phyloP scores from a whole-genome alignment of 2,329 filamentous ascomycete genomes.

The Scedosporium boydii region DNA sequence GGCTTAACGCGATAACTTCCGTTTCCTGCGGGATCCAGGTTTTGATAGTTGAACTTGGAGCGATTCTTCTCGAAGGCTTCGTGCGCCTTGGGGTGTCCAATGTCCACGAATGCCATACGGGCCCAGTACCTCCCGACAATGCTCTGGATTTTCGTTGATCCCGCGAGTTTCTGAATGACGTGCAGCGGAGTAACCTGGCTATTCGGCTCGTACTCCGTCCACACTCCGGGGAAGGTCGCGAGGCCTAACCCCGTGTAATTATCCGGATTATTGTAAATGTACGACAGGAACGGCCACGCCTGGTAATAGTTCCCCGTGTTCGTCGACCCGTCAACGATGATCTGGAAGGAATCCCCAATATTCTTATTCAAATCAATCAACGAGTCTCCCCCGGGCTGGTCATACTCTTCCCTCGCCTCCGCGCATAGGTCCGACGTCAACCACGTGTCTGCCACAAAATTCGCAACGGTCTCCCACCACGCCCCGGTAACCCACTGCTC shows the following conservation, averaged over 20 bases:
- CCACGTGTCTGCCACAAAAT: constrained; percentile 39
- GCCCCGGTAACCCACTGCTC: constrained; percentile 34
- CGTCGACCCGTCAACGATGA: constrained; percentile 34
- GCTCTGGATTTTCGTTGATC: constrained; percentile 22
- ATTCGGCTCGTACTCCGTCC: constrained; percentile 29
- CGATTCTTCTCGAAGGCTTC: constrained; percentile 26
- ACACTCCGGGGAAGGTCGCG: constrained; percentile 30
- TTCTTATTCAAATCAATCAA: constrained; percentile 33
- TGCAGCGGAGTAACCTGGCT: constrained; percentile 42
- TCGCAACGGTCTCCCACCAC: constrained; percentile 42
- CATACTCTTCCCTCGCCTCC: constrained; percentile 23
- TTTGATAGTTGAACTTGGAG: constrained; percentile 28
- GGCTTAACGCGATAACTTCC: constrained; percentile 32
- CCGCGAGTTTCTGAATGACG: constrained; percentile 28
- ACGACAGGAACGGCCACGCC: constrained; percentile 40
- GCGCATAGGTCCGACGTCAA: constrained; percentile 34
- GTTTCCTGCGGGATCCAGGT: constrained; percentile 25
- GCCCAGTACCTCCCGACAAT: constrained; percentile 42
- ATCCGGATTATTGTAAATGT: constrained; percentile 38
- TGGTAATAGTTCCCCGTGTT: constrained; percentile 39
- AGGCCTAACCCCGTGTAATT: constrained; percentile 28
- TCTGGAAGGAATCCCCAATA: constrained; percentile 36
- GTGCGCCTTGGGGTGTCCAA: constrained; percentile 32
- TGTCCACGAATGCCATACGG: constrained; percentile 42
- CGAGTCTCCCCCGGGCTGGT: constrained; percentile 23